These are phyloP conservation scores for Aspergillus ellipticus DNA, from an alignment of 495 filamentous ascomycete species.

Conservation along the genomic window DNA sequence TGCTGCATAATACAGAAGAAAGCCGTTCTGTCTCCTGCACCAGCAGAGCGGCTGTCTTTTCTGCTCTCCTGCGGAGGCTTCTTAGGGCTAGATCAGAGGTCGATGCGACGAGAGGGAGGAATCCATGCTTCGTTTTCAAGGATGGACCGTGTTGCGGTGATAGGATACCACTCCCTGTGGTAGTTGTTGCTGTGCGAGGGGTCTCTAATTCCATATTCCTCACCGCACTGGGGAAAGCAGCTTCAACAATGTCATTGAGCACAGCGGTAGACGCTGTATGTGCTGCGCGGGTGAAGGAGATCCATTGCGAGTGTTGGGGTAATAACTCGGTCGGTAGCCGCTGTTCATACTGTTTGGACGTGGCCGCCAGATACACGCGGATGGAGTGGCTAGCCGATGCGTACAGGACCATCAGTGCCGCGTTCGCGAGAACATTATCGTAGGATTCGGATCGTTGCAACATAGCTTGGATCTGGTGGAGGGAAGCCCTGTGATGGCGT, in stretches of 20 bases:
- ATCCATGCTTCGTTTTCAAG: conserved; percentile 17
- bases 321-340: conserved; percentile 17
- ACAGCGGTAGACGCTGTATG: conserved; percentile 35
- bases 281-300: conserved; percentile 36
- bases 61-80: conserved; percentile 14
- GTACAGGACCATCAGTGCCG: conserved; percentile 45
- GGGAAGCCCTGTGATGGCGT: conserved; percentile 30
- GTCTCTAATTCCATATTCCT: neutral
- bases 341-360: conserved; percentile 16
- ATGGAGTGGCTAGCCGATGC: conserved; percentile 36
- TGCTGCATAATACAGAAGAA: neutral
- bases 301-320: conserved; percentile 39
- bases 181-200: neutral
- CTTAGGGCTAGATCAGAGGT: conserved; percentile 18
- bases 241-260: conserved; percentile 19
- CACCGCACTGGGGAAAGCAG: neutral
- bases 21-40: neutral
- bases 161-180: neutral
- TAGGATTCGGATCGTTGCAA: conserved; percentile 26
- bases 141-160: conserved; percentile 20
- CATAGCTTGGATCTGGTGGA: conserved; percentile 26
- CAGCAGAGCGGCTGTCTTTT: conserved; percentile 6
- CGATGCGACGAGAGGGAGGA: conserved; percentile 19
- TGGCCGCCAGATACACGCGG: conserved; percentile 33
- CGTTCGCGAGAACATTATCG: conserved; percentile 40